Conservation (phyloP, 2,329 filamentous ascomycete species). For the Monosporascus sp. region DNA sequence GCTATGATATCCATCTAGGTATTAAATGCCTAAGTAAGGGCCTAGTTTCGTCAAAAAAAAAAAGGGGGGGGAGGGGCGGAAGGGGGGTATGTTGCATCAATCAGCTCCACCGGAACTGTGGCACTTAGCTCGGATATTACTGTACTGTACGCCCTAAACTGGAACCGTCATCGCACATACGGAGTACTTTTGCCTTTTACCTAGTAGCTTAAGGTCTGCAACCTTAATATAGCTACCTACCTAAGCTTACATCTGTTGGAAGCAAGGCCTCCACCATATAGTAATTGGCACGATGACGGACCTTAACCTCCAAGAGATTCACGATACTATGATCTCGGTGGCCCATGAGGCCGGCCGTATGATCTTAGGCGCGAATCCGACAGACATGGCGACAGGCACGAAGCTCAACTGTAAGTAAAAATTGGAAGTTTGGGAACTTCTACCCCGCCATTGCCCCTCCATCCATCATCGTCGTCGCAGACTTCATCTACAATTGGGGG, state of each 20-base stretch:
- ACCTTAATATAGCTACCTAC: background rate
- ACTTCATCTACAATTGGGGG: background rate
- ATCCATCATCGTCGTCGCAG: slow-evolving; percentile 1
- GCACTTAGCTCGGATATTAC: background rate
- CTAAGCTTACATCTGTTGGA: background rate
- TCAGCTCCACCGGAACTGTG: too few species aligned
- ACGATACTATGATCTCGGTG: slow-evolving; percentile 54
- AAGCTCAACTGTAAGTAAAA: slow-evolving; percentile 59
- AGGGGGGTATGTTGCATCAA: too few species aligned
- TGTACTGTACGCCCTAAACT: too few species aligned
- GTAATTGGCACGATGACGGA: slow-evolving; percentile 41
- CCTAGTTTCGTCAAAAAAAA: too few species aligned
- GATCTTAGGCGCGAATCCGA: slow-evolving; percentile 58
- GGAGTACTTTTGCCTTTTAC: background rate
- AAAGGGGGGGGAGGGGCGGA: too few species aligned
- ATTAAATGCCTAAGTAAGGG: too few species aligned
- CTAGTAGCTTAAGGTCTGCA: background rate
- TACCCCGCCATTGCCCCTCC: slow-evolving; percentile 16
- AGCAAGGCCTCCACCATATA: background rate
- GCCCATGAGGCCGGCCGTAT: slow-evolving; percentile 61
- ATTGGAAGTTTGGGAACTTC: background rate
- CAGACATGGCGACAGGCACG: slow-evolving; percentile 50
- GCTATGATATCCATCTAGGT: too few species aligned
- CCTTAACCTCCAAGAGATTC: slow-evolving; percentile 56
- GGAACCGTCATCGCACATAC: too few species aligned